A percentile compares a stretch with the other conserved stretches of the same genome.
These are phyloP conservation scores for Penicillium egyptiacum DNA, from an alignment of 495 filamentous ascomycete species.

Conservation along the genomic window DNA sequence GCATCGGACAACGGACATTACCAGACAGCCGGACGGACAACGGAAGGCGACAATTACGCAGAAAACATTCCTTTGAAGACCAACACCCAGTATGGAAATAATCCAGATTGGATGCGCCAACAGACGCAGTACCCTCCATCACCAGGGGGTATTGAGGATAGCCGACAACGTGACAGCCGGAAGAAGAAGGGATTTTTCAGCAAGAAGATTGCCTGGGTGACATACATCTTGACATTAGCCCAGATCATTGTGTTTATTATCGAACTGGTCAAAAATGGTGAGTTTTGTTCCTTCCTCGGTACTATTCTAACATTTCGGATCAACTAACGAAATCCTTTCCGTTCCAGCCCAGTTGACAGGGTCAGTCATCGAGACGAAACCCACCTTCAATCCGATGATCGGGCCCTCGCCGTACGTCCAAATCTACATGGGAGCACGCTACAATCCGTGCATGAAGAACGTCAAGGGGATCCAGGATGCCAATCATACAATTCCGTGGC, in stretches of 20 bases:
- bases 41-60: slow-evolving; percentile 47
- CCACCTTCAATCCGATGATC: slow-evolving; percentile 93
- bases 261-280: slow-evolving; percentile 81
- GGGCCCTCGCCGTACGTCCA: slow-evolving; percentile 86
- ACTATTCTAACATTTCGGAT: not conserved
- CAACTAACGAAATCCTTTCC: slow-evolving; percentile 15
- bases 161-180: slow-evolving; percentile 19
- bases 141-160: slow-evolving; percentile 29
- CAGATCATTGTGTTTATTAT: slow-evolving; percentile 88
- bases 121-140: slow-evolving; percentile 43
- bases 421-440: slow-evolving; percentile 96
- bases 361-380: slow-evolving; percentile 80
- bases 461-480: slow-evolving; percentile 62
- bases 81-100: slow-evolving; percentile 34
- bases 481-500: slow-evolving; percentile 56
- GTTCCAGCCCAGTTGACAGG: slow-evolving; percentile 41
- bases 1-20: slow-evolving; percentile 38
- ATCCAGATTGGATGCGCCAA: slow-evolving; percentile 44
- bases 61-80: slow-evolving; percentile 54
- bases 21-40: slow-evolving; percentile 30
- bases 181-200: slow-evolving; percentile 52
- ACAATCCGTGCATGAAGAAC: slow-evolving; percentile 91
- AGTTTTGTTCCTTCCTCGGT: slow-evolving; percentile 21
- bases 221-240: slow-evolving; percentile 73
- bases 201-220: slow-evolving; percentile 74